Base-by-base conservation (phyloP, 768 basidiomycete species). In the Grammothele lineata region DNA sequence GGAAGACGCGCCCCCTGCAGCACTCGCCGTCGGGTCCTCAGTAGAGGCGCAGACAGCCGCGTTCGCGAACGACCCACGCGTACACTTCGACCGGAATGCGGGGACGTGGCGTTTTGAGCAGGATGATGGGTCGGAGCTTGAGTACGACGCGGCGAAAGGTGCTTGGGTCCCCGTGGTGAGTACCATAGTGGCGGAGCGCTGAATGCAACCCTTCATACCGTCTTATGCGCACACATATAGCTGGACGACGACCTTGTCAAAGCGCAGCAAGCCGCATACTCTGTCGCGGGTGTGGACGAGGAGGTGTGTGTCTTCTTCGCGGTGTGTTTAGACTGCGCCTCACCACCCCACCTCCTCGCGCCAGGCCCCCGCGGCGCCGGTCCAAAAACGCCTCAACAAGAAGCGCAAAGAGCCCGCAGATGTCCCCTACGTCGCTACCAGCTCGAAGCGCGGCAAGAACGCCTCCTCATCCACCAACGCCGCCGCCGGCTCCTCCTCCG, bases 251-350 rank as follows among this genome's bases (percentile, higher is more conserved):
- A 94, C 43, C 70, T 90, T 11, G 55, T 95, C 47, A 84, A 82
- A 61, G 83, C 82, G 19, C 95, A 99, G 63, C 96, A 98, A 70
- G 93, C 92, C 1, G 94, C 92, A 1, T 99, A 99, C 66, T 86
- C 92, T 0, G 74, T 99, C 1, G 75, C 73, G 12, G 96, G 95
- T 9, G 93, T 99, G 19, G 95, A 99, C 62, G 96, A 98, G 73
- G 79, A 83, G 70, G 94, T 91, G 64, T 62, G 82, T 67, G 7
- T 30, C 27, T 30, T 14, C 14, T 30, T 30, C 27, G 7, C 27
- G 7, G 7, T 30, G 8, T 30, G 8, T 40, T 23, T 8, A 7
- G 14, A 30, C 56, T 53, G 49, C 25, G 10, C 26, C n/a, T 23
- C 37, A 57, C 46, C 55, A 14, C 26, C n/a, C 26, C 37, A 57